Percentiles rank a stretch among this genome's conserved stretches.
Evolutionary conservation across 306 rosid species (phyloP).

Genomic region (Notholithocarpus densiflorus): DNA sequence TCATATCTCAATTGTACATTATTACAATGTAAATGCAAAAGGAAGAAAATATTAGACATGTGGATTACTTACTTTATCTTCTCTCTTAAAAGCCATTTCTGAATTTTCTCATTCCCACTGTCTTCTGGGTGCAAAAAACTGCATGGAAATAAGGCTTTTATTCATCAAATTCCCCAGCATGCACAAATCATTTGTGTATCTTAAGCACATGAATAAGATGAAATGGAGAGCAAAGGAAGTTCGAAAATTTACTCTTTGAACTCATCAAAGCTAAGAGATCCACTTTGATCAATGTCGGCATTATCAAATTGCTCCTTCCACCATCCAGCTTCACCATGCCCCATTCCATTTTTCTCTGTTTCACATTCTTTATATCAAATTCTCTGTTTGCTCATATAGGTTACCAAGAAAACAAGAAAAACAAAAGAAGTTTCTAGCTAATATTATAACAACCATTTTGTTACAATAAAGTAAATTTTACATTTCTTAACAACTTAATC

Average conservation of each 20-base stretch:
- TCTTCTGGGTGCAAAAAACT: slow-evolving; percentile 86
- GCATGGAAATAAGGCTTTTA: slow-evolving; percentile 3
- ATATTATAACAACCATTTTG: too few relatives aligned
- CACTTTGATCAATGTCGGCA: slow-evolving; percentile 58
- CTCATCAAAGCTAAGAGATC: slow-evolving; percentile 56
- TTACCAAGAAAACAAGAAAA: too few relatives aligned
- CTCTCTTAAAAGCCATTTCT: slow-evolving; percentile 58
- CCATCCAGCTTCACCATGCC: slow-evolving; percentile 83
- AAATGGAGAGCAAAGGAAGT: neutral
- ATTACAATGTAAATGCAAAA: neutral
- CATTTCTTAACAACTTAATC: neutral
- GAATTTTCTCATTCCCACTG: slow-evolving; percentile 42
- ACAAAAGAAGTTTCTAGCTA: too few relatives aligned
- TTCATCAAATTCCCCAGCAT: neutral
- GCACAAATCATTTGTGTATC: neutral
- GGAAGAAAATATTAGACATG: neutral
- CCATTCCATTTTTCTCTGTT: slow-evolving; percentile 51
- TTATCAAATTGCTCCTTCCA: slow-evolving; percentile 57
- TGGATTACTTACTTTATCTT: slow-evolving; percentile 44
- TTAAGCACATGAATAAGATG: neutral
- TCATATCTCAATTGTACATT: neutral
- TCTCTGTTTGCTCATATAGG: too few relatives aligned
- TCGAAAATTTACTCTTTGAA: slow-evolving; percentile 48
- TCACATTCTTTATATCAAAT: slow-evolving; percentile 12
- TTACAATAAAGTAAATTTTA: too few relatives aligned